Evolutionary conservation across 129 eudicot genomes (phyloP), one percentile per base, ranked within the genome.

Genomic region (Chrysanthemum seticuspe): DNA sequence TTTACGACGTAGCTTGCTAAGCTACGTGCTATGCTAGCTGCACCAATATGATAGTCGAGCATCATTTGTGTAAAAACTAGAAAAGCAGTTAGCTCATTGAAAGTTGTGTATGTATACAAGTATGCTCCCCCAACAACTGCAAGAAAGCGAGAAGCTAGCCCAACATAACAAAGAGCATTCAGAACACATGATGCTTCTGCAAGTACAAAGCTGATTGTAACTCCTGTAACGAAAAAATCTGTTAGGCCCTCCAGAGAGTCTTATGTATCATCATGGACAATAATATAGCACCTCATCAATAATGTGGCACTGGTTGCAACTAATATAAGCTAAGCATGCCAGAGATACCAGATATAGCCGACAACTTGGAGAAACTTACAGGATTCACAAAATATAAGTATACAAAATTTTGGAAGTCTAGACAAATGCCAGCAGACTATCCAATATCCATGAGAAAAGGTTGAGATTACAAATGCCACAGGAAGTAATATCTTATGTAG

Each of bases 71-170:
- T 62, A 85, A 95, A 95, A 79, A 95, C 99, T 48, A 95, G 87
- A 83, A 95, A 95, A 51, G 97, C 99, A 51, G 96, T 90, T 55
- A 95, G 93, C 86, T 95, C 99, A 51, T 95, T 95, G 83, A 95
- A 95, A 76, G 99, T 97, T 16, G 97, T 82, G 80, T 90, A 95
- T 7, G 99, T 69, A 55, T 95, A 95, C 60, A 95, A 65, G 75
- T 95, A 95, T 40, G 99, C 99, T 65, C 99, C 99, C 15, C 99
- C 99, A 78, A 95, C 99, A 75, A 95, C 97, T n/a, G 96, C 99
- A 10, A 97, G 99, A 82, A 90, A 85, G 15, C 99, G 90, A 75
- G 99, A 86, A 25, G 99, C 86, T 78, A 95, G 77, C 78, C 90
- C 99, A 45, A 96, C 99, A 70, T 95, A 95, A 78, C 99, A 95